Evolutionary conservation across 352 stramenopile species (phyloP).

Genomic region (Globisporangium camurandrum): DNA sequence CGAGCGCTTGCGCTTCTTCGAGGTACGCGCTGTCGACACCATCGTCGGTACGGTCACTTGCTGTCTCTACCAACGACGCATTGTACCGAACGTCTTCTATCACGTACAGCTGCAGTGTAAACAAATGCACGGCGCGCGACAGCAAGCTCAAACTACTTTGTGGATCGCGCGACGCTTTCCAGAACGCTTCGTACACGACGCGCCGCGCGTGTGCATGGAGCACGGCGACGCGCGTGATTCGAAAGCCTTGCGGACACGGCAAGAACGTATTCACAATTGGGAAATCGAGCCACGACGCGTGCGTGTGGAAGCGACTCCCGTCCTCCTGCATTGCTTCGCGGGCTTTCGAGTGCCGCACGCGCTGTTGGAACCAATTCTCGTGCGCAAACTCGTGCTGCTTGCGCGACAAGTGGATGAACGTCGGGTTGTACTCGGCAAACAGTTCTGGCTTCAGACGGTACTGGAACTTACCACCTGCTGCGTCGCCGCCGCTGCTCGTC

Average conservation of each 20-base stretch:
- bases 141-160: conserved; percentile 59
- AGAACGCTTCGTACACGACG: conserved; percentile 68
- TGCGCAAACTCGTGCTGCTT: conserved; percentile 85
- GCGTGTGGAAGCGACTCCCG: conserved; percentile 46
- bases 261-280: conserved; percentile 79
- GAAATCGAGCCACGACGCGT: conserved; percentile 75
- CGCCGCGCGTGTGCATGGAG: conserved; percentile 48
- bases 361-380: conserved; percentile 83
- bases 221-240: conserved; percentile 44
- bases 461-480: conserved; percentile 53
- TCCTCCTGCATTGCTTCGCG: conserved; percentile 58
- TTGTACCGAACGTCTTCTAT: conserved; percentile 69
- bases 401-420: conserved; percentile 79
- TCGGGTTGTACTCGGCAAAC: conserved; percentile 79
- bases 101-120: conserved; percentile 79
- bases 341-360: conserved; percentile 56
- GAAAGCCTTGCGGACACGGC: conserved; percentile 56
- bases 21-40: conserved; percentile 36
- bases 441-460: conserved; percentile 79
- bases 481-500: conserved; percentile 15
- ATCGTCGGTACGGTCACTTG: background rate
- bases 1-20: conserved; percentile 30
- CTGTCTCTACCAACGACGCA: conserved; percentile 27
- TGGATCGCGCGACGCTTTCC: conserved; percentile 44
- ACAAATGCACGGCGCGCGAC: conserved; percentile 65